Percentiles rank a stretch among this genome's conserved stretches.
Conservation (phyloP, 1,139 yeast genomes). For the Geotrichum klebahnii region DNA sequence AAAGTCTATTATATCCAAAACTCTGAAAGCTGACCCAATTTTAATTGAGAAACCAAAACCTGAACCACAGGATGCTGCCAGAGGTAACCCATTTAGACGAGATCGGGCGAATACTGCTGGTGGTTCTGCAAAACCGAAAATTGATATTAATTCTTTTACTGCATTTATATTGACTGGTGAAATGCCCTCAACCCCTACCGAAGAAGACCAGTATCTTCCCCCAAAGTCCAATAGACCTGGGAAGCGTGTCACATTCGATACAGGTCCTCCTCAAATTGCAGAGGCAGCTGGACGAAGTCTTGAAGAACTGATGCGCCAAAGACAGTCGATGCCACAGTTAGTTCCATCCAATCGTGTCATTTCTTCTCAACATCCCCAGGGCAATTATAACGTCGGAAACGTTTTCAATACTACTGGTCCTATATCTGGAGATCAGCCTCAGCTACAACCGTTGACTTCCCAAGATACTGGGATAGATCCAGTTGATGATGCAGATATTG, state of each 20-base stretch:
- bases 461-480: conserved; percentile 22
- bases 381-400: conserved; percentile 21
- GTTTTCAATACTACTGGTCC: conserved; percentile 11
- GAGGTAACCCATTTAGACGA: conserved; percentile 34
- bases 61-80: conserved; percentile 16
- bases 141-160: conserved; percentile 41
- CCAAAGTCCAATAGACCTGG: conserved; percentile 25
- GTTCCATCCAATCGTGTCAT: conserved; percentile 15
- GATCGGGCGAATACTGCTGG: conserved; percentile 21
- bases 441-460: conserved; percentile 16
- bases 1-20: conserved; percentile 37
- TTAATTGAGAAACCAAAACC: conserved; percentile 12
- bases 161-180: conserved; percentile 39
- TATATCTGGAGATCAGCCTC: conserved; percentile 1
- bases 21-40: conserved; percentile 30
- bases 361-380: conserved; percentile 13
- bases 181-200: conserved; percentile 24
- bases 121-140: conserved; percentile 22
- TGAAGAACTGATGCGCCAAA: conserved; percentile 40
- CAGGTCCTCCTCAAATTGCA: conserved; percentile 41
- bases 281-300: conserved; percentile 42
- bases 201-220: conserved; percentile 13
- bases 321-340: conserved; percentile 21
- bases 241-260: conserved; percentile 40
- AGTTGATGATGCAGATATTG: conserved; percentile 37